phyloP scores from a whole-genome alignment of 2,329 filamentous ascomycete genomes.

The Diaporthe velutina region DNA sequence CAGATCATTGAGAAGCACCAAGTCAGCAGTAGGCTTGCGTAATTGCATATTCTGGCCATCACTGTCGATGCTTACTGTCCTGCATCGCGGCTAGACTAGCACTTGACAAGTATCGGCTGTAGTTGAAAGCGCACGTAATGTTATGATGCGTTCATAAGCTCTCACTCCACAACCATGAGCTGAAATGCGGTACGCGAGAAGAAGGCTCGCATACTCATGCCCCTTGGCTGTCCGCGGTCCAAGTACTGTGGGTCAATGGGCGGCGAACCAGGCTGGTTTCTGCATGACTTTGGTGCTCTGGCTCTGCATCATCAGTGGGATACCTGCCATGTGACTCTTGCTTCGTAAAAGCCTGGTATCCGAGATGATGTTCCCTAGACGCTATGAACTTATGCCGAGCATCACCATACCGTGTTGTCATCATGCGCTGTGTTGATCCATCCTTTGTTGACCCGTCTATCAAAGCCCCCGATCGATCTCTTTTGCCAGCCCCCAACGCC shows the following conservation, averaged over 20 bases:
- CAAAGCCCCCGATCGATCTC: not conserved
- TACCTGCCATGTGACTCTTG: not conserved
- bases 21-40: not conserved
- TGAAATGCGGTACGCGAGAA: too few species aligned
- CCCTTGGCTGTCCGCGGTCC: not conserved
- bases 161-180: not conserved
- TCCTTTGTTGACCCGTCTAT: not conserved
- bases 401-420: not conserved
- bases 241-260: too few species aligned
- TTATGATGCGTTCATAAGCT: not conserved
- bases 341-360: not conserved
- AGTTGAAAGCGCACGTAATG: not conserved
- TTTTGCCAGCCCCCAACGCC: constrained; percentile 38
- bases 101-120: too few species aligned
- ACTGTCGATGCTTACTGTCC: not conserved
- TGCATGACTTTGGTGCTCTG: too few species aligned
- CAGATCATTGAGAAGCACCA: not conserved
- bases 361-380: not conserved
- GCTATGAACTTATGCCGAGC: not conserved
- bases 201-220: not conserved
- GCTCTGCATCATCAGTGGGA: too few species aligned
- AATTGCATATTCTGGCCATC: too few species aligned
- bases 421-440: not conserved
- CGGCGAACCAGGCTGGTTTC: not conserved
- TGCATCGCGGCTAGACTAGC: not conserved